phyloP scores from a whole-genome alignment of 805 yeast genomes.

The Candida coleopterorum region DNA sequence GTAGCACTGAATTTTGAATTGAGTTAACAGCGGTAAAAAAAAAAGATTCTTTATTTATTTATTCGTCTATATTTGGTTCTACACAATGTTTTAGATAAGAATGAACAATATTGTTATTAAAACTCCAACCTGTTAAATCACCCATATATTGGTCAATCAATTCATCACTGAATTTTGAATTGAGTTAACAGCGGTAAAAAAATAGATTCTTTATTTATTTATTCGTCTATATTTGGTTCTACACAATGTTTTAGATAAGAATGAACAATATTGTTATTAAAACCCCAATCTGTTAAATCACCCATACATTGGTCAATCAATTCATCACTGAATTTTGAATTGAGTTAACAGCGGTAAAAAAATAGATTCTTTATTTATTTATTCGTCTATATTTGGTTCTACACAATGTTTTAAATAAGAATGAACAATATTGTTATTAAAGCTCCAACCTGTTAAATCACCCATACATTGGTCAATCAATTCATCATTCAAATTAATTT shows the following conservation, averaged over 20 bases:
- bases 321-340: slow-evolving; percentile 15
- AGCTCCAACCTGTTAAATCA: slow-evolving; percentile 17
- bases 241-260: slow-evolving; percentile 22
- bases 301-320: slow-evolving; percentile 14
- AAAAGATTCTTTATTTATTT: too few species aligned
- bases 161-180: too few species aligned
- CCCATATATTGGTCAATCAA: slow-evolving; percentile 14
- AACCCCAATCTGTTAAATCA: slow-evolving; percentile 17
- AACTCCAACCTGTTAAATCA: slow-evolving; percentile 17
- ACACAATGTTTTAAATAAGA: slow-evolving; percentile 22
- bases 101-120: slow-evolving; percentile 15
- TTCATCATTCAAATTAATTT: slow-evolving; percentile 13
- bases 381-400: slow-evolving; percentile 11
- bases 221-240: slow-evolving; percentile 11
- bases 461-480: slow-evolving; percentile 14
- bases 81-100: slow-evolving; percentile 22
- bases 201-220: too few species aligned
- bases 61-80: slow-evolving; percentile 11
- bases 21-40: too few species aligned
- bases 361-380: too few species aligned
- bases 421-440: slow-evolving; percentile 15
- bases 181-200: too few species aligned
- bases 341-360: too few species aligned
- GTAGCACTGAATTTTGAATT: too few species aligned
- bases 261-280: slow-evolving; percentile 15